Base-by-base conservation (phyloP, 2,329 filamentous ascomycete species). In the Esteya vermicola region DNA sequence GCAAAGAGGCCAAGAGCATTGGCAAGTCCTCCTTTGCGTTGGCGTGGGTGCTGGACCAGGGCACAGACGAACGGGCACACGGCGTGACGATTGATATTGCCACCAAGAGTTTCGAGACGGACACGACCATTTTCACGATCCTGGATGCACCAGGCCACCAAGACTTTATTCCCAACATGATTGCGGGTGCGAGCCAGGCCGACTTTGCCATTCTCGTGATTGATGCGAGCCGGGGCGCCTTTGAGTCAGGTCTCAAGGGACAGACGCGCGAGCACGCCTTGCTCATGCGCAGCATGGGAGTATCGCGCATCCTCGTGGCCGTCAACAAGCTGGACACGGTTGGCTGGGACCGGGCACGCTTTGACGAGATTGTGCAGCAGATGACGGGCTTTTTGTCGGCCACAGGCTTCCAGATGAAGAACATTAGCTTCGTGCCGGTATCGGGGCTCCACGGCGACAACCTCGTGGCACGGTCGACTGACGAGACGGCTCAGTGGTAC, bases 141-240 rank as follows among this genome's bases (percentile, higher is more conserved):
- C 69, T 98, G 5, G 91, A 98, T 56, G 89, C 91, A 0, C 91
- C 91, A 0, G 91, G 91, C 0, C 91, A 98, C 58, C 75, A 79
- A 45, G 91, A 98, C 56, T 98, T 96, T 54, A 86, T 98, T 18
- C 91, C 91, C 1, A 98, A 95, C 57, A 98, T 98, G 91, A 95
- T 98, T 56, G 89, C 89, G 3, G 91, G 91, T 13, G 86, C 89
- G 4, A 91, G 84, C 43, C 89, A 95, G 59, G 93, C 91, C 9
- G 91, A 98, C 56, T 91, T 96, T 58, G 91, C 88, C 0, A 81
- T 98, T 1, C 66, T 98, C 4, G 91, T 98, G 18, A 85, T 98
- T 44, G 91, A 98, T 56, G 82, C 89, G 5, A 81, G 82, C 43
- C 85, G 76, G 0, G 91, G 89, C 26, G 88, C 88, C 26, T 95